phyloP scores from a whole-genome alignment of 805 yeast genomes.

The Peterozyma toletana region DNA sequence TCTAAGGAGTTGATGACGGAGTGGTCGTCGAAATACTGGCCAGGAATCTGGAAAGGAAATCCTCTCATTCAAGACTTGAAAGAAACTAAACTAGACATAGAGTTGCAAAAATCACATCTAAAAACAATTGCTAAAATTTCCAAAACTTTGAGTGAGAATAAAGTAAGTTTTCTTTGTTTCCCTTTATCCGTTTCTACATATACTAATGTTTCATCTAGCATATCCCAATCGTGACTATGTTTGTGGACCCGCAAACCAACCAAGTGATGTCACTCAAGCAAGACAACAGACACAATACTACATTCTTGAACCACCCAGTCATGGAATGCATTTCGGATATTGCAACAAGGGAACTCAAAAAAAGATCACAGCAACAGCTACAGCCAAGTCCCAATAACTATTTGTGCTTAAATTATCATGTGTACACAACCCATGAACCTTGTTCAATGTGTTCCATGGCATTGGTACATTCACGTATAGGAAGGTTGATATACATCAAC shows the following conservation, averaged over 20 bases:
- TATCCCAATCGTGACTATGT: conserved; percentile 49
- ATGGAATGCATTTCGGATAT: conserved; percentile 64
- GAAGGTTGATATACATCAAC: conserved; percentile 54
- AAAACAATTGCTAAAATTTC: conserved; percentile 20
- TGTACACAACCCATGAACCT: conserved; percentile 91
- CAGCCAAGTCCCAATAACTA: conserved; percentile 29
- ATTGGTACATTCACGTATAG: conserved; percentile 79
- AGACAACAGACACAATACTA: conserved; percentile 37
- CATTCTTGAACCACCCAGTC: conserved; percentile 59
- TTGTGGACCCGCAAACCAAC: conserved; percentile 50
- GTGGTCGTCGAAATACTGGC: conserved; percentile 79
- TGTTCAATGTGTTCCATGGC: conserved; percentile 98
- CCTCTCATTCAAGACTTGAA: conserved; percentile 68
- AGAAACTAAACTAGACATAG: conserved; percentile 43
- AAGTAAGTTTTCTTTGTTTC: conserved; percentile 6
- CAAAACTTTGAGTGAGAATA: conserved; percentile 13
- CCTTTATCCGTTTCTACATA: conserved; percentile 10
- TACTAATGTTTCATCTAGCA: conserved; percentile 3
- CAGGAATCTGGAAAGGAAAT: conserved; percentile 89
- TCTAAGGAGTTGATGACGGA: conserved; percentile 56
- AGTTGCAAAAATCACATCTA: conserved; percentile 27
- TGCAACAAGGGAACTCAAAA: conserved; percentile 44
- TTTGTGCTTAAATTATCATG: conserved; percentile 68
- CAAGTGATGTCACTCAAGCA: conserved; percentile 28
- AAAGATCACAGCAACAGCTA: conserved; percentile 20